Conservation (phyloP, 2,329 filamentous ascomycete species). For the Fusarium clavum region DNA sequence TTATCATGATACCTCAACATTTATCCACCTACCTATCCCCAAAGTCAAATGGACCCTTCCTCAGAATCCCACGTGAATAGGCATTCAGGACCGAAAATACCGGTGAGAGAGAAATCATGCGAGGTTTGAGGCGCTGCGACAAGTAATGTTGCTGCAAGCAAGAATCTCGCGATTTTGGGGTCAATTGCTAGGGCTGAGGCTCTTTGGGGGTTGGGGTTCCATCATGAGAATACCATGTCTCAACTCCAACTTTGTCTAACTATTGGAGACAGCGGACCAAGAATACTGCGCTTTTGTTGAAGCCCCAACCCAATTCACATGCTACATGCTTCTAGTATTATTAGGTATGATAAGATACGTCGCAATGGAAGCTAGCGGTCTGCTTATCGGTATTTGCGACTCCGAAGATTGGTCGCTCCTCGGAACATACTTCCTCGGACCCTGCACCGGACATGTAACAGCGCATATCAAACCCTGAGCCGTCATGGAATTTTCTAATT, state of each 20-base stretch:
- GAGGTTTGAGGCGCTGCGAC: not conserved
- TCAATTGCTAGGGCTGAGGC: constrained; percentile 24
- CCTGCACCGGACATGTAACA: constrained; percentile 21
- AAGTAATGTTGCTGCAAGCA: not conserved
- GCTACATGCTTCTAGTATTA: not conserved
- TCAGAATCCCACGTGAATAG: not conserved
- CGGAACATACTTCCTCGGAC: constrained; percentile 36
- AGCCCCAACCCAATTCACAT: constrained; percentile 40
- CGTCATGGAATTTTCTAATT: not conserved
- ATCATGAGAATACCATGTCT: constrained; percentile 16
- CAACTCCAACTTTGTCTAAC: constrained; percentile 6
- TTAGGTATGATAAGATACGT: not conserved
- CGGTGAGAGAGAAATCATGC: not conserved
- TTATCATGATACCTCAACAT: constrained; percentile 1
- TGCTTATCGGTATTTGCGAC: constrained; percentile 24
- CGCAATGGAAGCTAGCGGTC: not conserved
- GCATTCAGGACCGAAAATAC: constrained; percentile 1
- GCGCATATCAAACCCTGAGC: not conserved
- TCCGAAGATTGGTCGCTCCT: constrained; percentile 29
- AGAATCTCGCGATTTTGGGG: constrained; percentile 29
- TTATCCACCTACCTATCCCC: not conserved
- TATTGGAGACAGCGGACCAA: constrained; percentile 2
- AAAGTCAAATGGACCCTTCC: not conserved
- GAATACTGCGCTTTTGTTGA: constrained; percentile 29
- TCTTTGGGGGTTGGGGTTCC: constrained; percentile 44